Evolutionary conservation across 2,329 filamentous ascomycete species (phyloP), one percentile per base, ranked within the genome.

Genomic region (Penicillium sp.): DNA sequence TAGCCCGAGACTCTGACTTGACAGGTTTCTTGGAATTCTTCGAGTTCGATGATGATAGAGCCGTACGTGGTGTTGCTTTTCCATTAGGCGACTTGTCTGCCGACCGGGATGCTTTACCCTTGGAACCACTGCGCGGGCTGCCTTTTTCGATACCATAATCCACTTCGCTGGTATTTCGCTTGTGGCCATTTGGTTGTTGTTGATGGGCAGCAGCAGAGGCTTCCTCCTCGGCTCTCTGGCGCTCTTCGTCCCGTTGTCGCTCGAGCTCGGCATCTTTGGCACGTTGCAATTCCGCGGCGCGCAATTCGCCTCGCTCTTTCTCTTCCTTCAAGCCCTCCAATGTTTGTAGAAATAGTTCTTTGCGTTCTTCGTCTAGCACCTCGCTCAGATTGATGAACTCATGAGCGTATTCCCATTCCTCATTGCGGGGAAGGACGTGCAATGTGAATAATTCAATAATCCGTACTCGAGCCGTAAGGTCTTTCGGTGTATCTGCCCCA

Each of bases 401-500:
- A 58, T 87, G 85, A 4, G 95, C 92, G 68, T 97, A 97, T 57
- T 96, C 91, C 95, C 95, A 99, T 77, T 98, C 92, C 55, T 91
- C 88, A 67, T 97, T 98, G 53, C 92, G 85, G 5, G 93, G 87
- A n/a, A 99, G 85, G 8, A 98, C 91, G 71, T 99, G 95, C 4
- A 99, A 83, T 1, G 92, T 96, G 74, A 97, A 99, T 9, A 99
- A 83, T 77, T 99, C 95, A 50, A 99, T 85, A 43, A 99, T 90
- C 78, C 96, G 96, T 62, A 97, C 88, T 46, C 92, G 85, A 4
- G 91, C 88, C 65, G 90, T 88, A 35, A 96, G 84, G 70, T 96
- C 92, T 61, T 91, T 87, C 0, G 92, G 92, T 0, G 92, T 96
- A 70, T 92, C 88, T 42, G 92, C 88, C 57, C 91, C 91, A 58